phyloP scores from a whole-genome alignment of 768 basidiomycete species.

The Tephrocybe sp. region DNA sequence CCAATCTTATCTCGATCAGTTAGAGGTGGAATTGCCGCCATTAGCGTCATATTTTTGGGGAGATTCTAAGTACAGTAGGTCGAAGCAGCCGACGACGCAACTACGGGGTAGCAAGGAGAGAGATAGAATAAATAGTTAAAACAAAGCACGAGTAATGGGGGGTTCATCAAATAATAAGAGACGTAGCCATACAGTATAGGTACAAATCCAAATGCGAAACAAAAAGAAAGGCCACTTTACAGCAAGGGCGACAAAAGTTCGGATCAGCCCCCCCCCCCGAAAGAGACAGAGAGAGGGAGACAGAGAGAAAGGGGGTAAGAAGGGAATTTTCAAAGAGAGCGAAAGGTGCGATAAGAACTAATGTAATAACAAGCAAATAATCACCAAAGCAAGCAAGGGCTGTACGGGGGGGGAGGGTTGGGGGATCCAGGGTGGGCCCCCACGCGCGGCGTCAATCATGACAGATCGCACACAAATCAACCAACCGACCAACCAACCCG shows the following conservation, averaged over 20 bases:
- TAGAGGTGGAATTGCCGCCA: neutral
- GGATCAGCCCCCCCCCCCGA: neutral
- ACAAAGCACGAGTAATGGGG: slow-evolving; percentile 3
- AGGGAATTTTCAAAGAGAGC: slow-evolving; percentile 25
- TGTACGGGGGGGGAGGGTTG: neutral
- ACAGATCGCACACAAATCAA: neutral
- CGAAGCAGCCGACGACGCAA: slow-evolving; percentile 5
- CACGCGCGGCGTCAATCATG: slow-evolving; percentile 9
- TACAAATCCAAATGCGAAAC: slow-evolving; percentile 23
- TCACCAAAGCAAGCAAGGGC: no score
- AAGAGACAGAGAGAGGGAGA: neutral
- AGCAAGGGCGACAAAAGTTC: neutral
- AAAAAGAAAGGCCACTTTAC: no score
- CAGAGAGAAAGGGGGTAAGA: neutral
- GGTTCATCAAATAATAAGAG: slow-evolving; percentile 22
- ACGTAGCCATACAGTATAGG: slow-evolving; percentile 26
- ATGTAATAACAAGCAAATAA: slow-evolving; percentile 21
- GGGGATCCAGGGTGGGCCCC: no score
- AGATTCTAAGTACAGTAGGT: slow-evolving; percentile 3
- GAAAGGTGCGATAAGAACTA: slow-evolving; percentile 20
- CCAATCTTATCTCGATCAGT: slow-evolving; percentile 9
- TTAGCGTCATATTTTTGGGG: slow-evolving; percentile 2
- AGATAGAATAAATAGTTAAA: neutral
- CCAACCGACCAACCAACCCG: neutral
- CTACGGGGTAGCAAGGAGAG: neutral